Evolutionary conservation across 176 grass and related monocot species (phyloP), one percentile per base, ranked within the genome.

Genomic region (Hsuehochloa calcarea): DNA sequence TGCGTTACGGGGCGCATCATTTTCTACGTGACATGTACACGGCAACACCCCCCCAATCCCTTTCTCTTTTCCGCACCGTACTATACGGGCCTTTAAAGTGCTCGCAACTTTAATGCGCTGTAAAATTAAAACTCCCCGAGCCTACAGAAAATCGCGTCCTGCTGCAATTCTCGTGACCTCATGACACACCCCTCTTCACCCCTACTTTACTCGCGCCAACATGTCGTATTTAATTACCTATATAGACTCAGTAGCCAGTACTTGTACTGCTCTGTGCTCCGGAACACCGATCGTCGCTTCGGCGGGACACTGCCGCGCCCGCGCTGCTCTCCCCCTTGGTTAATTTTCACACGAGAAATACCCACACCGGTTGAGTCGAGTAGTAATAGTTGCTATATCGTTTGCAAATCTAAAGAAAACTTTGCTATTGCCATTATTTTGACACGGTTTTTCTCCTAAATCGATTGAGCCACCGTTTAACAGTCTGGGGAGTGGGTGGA

Each of bases 91-190:
- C 45, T 67, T 82, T 82, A 86, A 82, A 90, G 83, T 3, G 78
- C 1, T 44, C 72, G 25, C 26, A n/a, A 39, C 79, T 87, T 87
- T 74, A 87, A 79, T 79, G 80, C 84, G 40, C 59, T 72, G 79
- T 50, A 79, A 90, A 55, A 46, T n/a, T 50, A 79, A 90, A 34
- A 79, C 29, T 10, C 12, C 67, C 39, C 0, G 5, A 23, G 5
- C 60, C 82, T 51, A 41, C 26, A 27, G 22, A 72, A 29, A 65
- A 51, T 65, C 25, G 15, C 25, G 65, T 25, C 4, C 19, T 3
- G 78, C 60, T 38, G 79, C 89, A 49, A 43, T 40, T 51, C 89
- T n/a, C 89, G 89, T 87, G 89, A 87, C 66, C 71, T 45, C 26
- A 34, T 10, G 67, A 38, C 41, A 35, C 51, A 0, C 38, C 29